Conservation (phyloP, 148 eudicot species). For the Nepenthes gracilis region DNA sequence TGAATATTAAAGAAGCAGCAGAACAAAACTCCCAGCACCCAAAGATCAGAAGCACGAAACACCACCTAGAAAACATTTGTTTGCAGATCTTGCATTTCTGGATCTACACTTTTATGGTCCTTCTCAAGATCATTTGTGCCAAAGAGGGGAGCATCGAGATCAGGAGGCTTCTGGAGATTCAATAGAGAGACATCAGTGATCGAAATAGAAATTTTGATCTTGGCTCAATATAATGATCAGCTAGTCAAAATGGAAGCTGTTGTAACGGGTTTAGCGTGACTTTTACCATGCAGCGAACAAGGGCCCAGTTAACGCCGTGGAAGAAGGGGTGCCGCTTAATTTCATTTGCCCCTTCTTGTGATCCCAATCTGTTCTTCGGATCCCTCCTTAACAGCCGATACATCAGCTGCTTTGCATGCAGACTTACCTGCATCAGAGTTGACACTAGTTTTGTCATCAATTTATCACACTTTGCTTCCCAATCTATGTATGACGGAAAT, state of each 20-base stretch:
- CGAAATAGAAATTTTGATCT: background rate
- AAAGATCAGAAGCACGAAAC: background rate
- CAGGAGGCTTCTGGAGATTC: slow-evolving; percentile 56
- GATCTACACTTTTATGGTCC: slow-evolving; percentile 38
- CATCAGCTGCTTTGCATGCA: slow-evolving; percentile 68
- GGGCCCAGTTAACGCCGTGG: slow-evolving; percentile 85
- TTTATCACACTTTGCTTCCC: too few relatives aligned
- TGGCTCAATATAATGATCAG: background rate
- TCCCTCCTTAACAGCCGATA: slow-evolving; percentile 77
- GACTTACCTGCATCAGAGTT: slow-evolving; percentile 55
- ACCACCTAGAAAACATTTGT: slow-evolving; percentile 56
- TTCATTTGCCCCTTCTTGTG: slow-evolving; percentile 88
- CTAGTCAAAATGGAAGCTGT: background rate
- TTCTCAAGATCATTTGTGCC: slow-evolving; percentile 27
- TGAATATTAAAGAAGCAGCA: background rate
- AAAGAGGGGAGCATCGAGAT: slow-evolving; percentile 48
- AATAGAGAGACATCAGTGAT: slow-evolving; percentile 1
- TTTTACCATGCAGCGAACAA: slow-evolving; percentile 81
- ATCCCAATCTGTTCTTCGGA: slow-evolving; percentile 77
- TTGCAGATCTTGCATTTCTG: slow-evolving; percentile 67
- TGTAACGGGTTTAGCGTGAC: background rate
- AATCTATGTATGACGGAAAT: background rate
- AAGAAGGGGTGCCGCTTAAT: slow-evolving; percentile 87
- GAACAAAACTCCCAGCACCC: too few relatives aligned
- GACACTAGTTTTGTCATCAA: background rate